Percentiles rank a stretch among this genome's conserved stretches.
phyloP scores from a whole-genome alignment of 2,329 filamentous ascomycete genomes.

The Didymella lethalis region DNA sequence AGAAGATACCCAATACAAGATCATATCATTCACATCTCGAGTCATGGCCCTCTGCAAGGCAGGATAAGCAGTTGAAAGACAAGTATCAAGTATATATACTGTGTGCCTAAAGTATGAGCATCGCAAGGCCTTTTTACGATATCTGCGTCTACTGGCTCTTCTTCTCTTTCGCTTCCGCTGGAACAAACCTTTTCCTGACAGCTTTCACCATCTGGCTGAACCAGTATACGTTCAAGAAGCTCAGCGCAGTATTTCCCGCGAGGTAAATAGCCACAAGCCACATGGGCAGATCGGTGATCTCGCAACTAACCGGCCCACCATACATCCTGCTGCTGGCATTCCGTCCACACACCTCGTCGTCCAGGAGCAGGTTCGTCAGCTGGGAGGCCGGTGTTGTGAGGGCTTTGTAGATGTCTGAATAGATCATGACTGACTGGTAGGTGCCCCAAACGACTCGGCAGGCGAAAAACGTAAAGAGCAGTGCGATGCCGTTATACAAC shows the following conservation, averaged over 20 bases:
- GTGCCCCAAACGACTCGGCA: constrained; percentile 81
- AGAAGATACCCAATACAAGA: constrained; percentile 11
- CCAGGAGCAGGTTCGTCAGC: constrained; percentile 26
- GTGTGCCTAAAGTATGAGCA: background rate
- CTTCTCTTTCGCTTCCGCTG: constrained; percentile 35
- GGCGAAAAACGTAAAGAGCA: constrained; percentile 76
- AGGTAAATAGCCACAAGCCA: constrained; percentile 76
- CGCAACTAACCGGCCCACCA: constrained; percentile 31
- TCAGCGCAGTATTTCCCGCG: constrained; percentile 74
- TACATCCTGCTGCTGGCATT: constrained; percentile 49
- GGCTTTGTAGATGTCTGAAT: constrained; percentile 69
- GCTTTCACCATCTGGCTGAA: constrained; percentile 85
- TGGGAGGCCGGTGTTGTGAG: constrained; percentile 36
- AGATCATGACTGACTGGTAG: constrained; percentile 70
- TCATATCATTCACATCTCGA: background rate
- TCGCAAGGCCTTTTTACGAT: background rate
- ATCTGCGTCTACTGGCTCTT: constrained; percentile 8
- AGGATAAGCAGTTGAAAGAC: background rate
- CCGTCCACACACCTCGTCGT: constrained; percentile 56
- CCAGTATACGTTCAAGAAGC: constrained; percentile 81
- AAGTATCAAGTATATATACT: background rate
- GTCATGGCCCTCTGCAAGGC: background rate
- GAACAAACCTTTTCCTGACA: constrained; percentile 77
- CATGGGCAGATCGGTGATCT: constrained; percentile 60
- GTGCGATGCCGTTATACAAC: constrained; percentile 76